These are phyloP conservation scores for Candida germanica DNA, from an alignment of 805 yeast species.

Conservation along the genomic window DNA sequence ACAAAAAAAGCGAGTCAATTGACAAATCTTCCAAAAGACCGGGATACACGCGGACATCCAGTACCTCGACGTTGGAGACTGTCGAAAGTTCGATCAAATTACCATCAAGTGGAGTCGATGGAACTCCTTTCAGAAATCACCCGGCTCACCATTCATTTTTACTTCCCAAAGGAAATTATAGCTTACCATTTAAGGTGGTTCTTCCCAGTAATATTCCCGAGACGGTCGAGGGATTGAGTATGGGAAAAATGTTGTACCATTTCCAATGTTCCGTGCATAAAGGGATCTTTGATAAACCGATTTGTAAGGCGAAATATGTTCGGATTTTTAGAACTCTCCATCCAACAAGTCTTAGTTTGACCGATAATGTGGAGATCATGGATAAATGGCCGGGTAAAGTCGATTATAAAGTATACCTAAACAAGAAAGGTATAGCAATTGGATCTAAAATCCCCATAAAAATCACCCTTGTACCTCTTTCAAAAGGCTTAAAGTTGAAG, in stretches of 20 bases:
- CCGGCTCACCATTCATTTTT: constrained; percentile 32
- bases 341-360: constrained; percentile 34
- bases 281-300: constrained; percentile 41
- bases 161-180: constrained; percentile 51
- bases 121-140: constrained; percentile 40
- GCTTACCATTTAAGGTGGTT: constrained; percentile 43
- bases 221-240: constrained; percentile 48
- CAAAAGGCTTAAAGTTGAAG: constrained; percentile 40
- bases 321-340: constrained; percentile 45
- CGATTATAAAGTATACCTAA: constrained; percentile 46
- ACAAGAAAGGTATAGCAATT: constrained; percentile 44
- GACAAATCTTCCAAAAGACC: constrained; percentile 1
- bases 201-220: constrained; percentile 49
- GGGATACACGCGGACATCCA: constrained; percentile 24
- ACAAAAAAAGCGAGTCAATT: constrained; percentile 1
- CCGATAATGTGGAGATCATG: constrained; percentile 44
- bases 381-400: constrained; percentile 54
- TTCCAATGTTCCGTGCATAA: constrained; percentile 41
- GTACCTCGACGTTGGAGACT: constrained; percentile 22
- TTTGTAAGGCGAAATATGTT: constrained; percentile 34
- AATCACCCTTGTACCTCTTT: constrained; percentile 44
- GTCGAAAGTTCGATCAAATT: constrained; percentile 16
- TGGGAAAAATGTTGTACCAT: constrained; percentile 42
- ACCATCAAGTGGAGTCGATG: constrained; percentile 39
- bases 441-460: constrained; percentile 44